phyloP scores from a whole-genome alignment of 495 filamentous ascomycete genomes.

The Oidiodendron maius region DNA sequence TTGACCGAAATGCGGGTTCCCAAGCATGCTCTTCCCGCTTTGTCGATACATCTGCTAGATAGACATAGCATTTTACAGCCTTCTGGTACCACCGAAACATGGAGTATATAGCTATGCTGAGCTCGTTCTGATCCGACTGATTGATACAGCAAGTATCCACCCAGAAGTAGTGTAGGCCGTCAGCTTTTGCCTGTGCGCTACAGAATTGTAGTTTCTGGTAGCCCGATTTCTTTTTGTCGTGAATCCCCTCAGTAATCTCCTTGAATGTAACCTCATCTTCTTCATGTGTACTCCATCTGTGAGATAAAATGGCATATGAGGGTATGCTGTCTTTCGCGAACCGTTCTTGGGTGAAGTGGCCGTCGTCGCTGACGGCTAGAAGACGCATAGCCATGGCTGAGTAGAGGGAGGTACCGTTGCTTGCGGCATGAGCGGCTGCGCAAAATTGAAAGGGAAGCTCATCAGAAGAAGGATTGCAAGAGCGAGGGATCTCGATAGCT shows the following conservation, averaged over 20 bases:
- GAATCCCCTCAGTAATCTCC: constrained; percentile 11
- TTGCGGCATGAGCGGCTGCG: constrained; percentile 1
- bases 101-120: constrained; percentile 31
- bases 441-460: constrained; percentile 8
- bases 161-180: no score
- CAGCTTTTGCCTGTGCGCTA: constrained; percentile 17
- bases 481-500: constrained; percentile 6
- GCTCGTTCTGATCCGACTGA: constrained; percentile 25
- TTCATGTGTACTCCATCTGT: constrained; percentile 20
- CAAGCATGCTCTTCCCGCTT: neutral
- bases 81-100: constrained; percentile 23
- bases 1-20: constrained; percentile 3
- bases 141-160: no score
- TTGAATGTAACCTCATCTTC: constrained; percentile 22
- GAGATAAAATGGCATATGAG: constrained; percentile 20
- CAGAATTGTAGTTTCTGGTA: constrained; percentile 23
- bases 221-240: constrained; percentile 16
- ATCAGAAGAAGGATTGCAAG: constrained; percentile 7
- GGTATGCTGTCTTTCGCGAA: constrained; percentile 14
- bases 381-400: constrained; percentile 11
- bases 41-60: constrained; percentile 14
- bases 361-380: constrained; percentile 5
- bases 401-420: constrained; percentile 7
- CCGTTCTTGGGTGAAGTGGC: constrained; percentile 2
- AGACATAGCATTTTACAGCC: constrained; percentile 16